phyloP scores from a whole-genome alignment of 2,329 filamentous ascomycete genomes.

The Verticillium isaacii region DNA sequence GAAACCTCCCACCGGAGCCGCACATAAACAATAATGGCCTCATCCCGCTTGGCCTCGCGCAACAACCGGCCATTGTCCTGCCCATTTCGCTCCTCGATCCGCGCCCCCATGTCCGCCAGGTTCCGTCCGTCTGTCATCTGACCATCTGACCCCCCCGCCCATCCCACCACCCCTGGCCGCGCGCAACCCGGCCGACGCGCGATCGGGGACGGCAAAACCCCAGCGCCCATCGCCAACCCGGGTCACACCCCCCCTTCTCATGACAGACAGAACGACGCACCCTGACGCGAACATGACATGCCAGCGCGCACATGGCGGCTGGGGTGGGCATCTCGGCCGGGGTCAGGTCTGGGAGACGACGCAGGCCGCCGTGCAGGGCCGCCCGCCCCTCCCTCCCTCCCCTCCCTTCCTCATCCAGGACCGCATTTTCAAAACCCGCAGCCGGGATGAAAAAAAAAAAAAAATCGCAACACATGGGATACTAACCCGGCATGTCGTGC shows the following conservation, averaged over 20 bases:
- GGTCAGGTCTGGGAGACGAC: not conserved
- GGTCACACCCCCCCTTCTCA: not conserved
- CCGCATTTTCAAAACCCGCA: not conserved
- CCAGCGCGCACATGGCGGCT: not conserved
- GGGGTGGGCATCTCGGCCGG: not conserved
- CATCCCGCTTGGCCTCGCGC: not conserved
- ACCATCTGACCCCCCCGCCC: not conserved
- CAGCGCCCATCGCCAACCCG: not conserved
- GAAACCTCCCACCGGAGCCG: not conserved
- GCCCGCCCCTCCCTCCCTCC: no score
- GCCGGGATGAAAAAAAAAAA: not conserved
- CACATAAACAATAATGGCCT: not conserved
- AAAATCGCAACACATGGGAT: not conserved
- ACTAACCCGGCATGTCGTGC: not conserved
- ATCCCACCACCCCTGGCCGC: not conserved
- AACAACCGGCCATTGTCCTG: not conserved
- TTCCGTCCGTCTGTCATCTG: not conserved
- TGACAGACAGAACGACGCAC: not conserved
- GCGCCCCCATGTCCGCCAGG: not conserved
- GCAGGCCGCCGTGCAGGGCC: no score
- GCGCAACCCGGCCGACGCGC: not conserved
- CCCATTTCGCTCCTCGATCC: not conserved
- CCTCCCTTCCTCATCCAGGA: no score
- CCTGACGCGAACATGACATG: not conserved
- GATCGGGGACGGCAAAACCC: not conserved